Conservation (phyloP, 352 stramenopile genomes). For the Globisporangium viniferum region DNA sequence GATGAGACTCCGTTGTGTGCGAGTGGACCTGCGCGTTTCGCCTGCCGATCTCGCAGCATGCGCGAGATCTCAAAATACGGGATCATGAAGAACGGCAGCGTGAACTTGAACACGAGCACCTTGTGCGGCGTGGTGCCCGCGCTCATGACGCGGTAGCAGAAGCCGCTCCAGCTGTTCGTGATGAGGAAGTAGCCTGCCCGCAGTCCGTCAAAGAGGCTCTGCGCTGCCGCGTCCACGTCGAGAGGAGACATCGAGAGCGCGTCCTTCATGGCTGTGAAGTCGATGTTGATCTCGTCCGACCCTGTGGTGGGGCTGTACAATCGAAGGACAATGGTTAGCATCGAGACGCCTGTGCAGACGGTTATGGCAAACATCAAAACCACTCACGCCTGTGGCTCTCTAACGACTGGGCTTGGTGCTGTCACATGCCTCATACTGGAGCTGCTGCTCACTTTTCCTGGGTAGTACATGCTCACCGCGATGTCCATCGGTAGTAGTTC, state of each 20-base stretch:
- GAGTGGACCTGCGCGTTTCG: neutral
- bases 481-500: slow-evolving; percentile 7
- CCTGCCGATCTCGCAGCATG: neutral
- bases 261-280: slow-evolving; percentile 9
- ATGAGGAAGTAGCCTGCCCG: slow-evolving; percentile 7
- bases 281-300: neutral
- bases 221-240: neutral
- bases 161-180: slow-evolving; percentile 14
- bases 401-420: neutral
- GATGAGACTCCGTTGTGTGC: neutral
- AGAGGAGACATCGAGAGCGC: neutral
- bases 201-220: slow-evolving; percentile 12
- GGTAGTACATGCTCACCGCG: slow-evolving; percentile 18
- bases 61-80: slow-evolving; percentile 14
- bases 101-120: slow-evolving; percentile 2
- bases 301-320: neutral
- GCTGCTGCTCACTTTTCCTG: neutral
- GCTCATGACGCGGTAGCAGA: slow-evolving; percentile 8
- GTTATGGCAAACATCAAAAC: neutral
- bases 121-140: slow-evolving; percentile 14
- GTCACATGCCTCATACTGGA: neutral
- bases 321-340: neutral
- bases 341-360: neutral
- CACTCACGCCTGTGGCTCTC: neutral
- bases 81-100: slow-evolving; percentile 5